These are phyloP conservation scores for Saccharomyces mikatae DNA, from an alignment of 805 yeast species.

Conservation along the genomic window DNA sequence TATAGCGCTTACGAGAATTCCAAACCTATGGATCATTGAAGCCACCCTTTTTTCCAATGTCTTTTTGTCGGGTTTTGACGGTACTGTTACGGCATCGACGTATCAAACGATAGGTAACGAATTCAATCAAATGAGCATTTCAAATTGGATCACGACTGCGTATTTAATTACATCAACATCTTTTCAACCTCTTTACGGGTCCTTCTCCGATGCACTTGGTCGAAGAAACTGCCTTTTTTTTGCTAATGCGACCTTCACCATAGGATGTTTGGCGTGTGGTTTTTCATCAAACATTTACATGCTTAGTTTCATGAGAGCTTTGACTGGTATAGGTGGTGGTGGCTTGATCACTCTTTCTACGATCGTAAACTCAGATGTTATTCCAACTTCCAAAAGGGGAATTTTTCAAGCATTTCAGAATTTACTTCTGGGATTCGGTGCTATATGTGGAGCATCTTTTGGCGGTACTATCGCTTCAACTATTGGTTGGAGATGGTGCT, in stretches of 20 bases:
- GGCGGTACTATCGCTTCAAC: slow-evolving; percentile 32
- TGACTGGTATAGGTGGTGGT: slow-evolving; percentile 38
- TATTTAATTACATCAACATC: slow-evolving; percentile 36
- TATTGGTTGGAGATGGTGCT: slow-evolving; percentile 38
- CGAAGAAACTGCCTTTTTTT: slow-evolving; percentile 31
- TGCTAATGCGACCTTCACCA: slow-evolving; percentile 29
- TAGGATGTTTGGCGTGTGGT: slow-evolving; percentile 34
- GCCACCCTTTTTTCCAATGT: slow-evolving; percentile 32
- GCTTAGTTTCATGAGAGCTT: slow-evolving; percentile 31
- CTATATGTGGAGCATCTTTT: slow-evolving; percentile 34
- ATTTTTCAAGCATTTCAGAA: slow-evolving; percentile 37
- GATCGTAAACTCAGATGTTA: slow-evolving; percentile 34
- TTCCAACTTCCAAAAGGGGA: slow-evolving; percentile 32
- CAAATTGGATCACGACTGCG: slow-evolving; percentile 38
- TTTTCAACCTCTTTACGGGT: slow-evolving; percentile 37
- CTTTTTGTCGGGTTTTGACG: slow-evolving; percentile 41
- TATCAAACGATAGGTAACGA: slow-evolving; percentile 40
- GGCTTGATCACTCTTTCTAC: slow-evolving; percentile 35
- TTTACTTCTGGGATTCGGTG: slow-evolving; percentile 32
- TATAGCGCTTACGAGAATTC: slow-evolving; percentile 10
- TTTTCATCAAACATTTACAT: slow-evolving; percentile 24
- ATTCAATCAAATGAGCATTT: slow-evolving; percentile 30
- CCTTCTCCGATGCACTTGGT: slow-evolving; percentile 34
- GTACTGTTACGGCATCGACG: slow-evolving; percentile 42
- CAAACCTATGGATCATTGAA: slow-evolving; percentile 30